Evolutionary conservation across 1,139 yeast species (phyloP), one percentile per base, ranked within the genome.

Genomic region (Sugiyamaella grinbergsii): DNA sequence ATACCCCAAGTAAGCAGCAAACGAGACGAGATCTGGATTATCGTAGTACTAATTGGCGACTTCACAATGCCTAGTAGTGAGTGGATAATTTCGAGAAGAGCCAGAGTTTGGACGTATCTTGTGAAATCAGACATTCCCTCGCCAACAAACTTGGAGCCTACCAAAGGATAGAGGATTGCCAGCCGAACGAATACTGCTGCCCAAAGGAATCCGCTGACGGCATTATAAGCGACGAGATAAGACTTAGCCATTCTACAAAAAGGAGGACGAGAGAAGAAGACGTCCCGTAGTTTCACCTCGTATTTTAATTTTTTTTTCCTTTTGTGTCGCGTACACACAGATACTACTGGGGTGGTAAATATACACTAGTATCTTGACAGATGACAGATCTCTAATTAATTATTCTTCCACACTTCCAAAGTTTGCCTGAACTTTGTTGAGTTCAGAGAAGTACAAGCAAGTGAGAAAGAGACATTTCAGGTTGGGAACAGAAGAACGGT

Each of bases 1-100:
- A 93, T 79, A 11, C 98, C 97, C 75, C 88, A 77, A 15, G 89
- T 96, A 42, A 93, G 78, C 57, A 91, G 71, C 52, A 91, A 71
- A 55, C 99, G 78, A 10, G 97, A 90, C 11, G 84, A 77, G 0
- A 93, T 96, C 69, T 93, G 99, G 64, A 89, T 83, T 15, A 75
- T 76, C 0, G 97, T 89, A 31, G 97, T 93, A 54, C 84, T 63
- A 7, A 91, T 60, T 0, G 98, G 96, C 3, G 98, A 84, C 58
- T 84, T 81, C 26, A 93, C 98, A 49, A 84, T 74, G 1, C 77
- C 98, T 1, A 80, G 68, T 2, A 81, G 74, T 1, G 96, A 79
- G 68, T 93, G 94, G 62, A 81, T 74, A 31, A 93, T 80, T 67
- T 93, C 99, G 44, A 87, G 75, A 1, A 89, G 59, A 0, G 98